Evolutionary conservation across 345 rosid species (phyloP).

Genomic region (Eucalyptus microcorys): DNA sequence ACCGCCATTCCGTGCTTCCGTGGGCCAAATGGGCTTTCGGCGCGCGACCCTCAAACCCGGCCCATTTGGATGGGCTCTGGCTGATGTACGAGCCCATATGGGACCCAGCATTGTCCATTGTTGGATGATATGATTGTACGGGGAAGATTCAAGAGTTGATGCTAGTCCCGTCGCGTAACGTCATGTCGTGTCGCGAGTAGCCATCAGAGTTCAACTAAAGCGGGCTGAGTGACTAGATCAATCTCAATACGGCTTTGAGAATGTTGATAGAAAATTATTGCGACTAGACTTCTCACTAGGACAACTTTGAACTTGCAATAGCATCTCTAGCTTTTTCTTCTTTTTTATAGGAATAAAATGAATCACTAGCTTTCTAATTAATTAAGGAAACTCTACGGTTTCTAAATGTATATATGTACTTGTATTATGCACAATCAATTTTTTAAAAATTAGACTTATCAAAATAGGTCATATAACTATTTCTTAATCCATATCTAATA

Average conservation of each 20-base stretch:
- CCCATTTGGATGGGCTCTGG: neutral
- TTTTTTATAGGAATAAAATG: neutral
- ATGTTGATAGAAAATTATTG: neutral
- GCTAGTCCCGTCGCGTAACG: no score
- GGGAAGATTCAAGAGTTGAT: neutral
- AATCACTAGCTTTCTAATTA: neutral
- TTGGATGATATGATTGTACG: neutral
- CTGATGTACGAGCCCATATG: neutral
- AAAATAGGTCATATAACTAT: neutral
- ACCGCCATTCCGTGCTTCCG: neutral
- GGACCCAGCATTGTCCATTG: neutral
- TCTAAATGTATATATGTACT: fast-evolving
- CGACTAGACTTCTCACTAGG: neutral
- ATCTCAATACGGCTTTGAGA: neutral
- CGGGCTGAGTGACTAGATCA: neutral
- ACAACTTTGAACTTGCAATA: fast-evolving
- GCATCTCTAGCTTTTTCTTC: neutral
- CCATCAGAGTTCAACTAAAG: neutral
- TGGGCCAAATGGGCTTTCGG: neutral
- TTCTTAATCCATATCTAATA: neutral
- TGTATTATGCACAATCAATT: neutral
- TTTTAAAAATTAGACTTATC: neutral
- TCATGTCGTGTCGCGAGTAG: neutral
- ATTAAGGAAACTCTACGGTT: neutral
- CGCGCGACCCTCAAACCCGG: neutral